Percentiles rank a stretch among this genome's conserved stretches.
Conservation (phyloP, 306 rosid species). For the Myrica gale region DNA sequence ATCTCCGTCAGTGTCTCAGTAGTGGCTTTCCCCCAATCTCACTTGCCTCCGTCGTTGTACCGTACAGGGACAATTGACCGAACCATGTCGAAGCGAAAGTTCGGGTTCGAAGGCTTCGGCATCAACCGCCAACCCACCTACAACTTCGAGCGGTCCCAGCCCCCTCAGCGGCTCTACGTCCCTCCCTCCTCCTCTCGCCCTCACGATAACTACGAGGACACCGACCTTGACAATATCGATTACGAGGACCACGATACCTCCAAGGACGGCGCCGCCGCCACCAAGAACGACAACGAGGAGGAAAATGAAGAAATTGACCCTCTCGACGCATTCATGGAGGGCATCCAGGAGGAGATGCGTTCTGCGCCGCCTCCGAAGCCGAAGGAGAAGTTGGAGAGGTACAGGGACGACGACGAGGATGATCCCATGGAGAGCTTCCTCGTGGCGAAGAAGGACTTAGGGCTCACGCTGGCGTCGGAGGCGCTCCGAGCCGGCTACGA, state of each 20-base stretch:
- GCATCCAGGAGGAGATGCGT: conserved; percentile 84
- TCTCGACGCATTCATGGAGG: conserved; percentile 93
- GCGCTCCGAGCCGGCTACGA: conserved; percentile 86
- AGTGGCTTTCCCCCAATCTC: too few species aligned
- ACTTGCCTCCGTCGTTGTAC: background rate
- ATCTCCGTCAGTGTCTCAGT: background rate
- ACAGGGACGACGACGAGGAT: conserved; percentile 73
- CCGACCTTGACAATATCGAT: conserved; percentile 75
- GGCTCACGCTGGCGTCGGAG: conserved; percentile 81
- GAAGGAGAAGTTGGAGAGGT: conserved; percentile 71
- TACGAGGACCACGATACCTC: conserved; percentile 48
- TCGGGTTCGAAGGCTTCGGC: conserved; percentile 93
- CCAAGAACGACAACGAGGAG: conserved; percentile 10
- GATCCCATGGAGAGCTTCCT: conserved; percentile 92
- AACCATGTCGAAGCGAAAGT: conserved; percentile 89
- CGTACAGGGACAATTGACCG: background rate
- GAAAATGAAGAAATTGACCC: conserved; percentile 73
- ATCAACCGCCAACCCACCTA: conserved; percentile 79
- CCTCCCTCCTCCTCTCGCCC: conserved; percentile 83
- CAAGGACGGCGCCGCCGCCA: conserved; percentile 23
- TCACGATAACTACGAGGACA: conserved; percentile 82
- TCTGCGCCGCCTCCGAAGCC: conserved; percentile 70
- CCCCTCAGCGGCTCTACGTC: conserved; percentile 78
- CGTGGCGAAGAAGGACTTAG: conserved; percentile 84
- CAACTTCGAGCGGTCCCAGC: conserved; percentile 78